Evolutionary conservation across 306 rosid species (phyloP), one percentile per base, ranked within the genome.

Genomic region (Vigna unguiculata): DNA sequence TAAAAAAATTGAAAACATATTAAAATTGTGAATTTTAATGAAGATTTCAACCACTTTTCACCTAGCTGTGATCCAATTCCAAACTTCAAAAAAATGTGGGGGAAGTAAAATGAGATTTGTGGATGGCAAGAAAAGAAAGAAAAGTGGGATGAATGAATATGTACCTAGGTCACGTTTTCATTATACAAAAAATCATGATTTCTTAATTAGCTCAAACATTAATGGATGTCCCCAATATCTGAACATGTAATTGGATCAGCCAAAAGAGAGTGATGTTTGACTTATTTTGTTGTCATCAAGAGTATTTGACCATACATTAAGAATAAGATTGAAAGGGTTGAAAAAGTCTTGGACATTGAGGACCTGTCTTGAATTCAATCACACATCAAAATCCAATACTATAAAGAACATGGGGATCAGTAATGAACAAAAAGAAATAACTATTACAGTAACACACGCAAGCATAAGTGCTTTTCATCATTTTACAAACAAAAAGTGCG

Each of bases 171-270:
- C 16, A 60, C 46, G 28, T 53, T 54, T 41, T 32, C 43, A 30
- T 30, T 70, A 14, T 41, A 45, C 25, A 22, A 5, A n/a, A 21
- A 15, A 57, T 45, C 12, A 22, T 34, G 25, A 46, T 66, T 47
- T 3, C 41, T 53, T 53, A 53, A 53, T 48, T 58, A 38, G 45
- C 17, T 40, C 53, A 30, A 59, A 67, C 77, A 74, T 66, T 49
- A 43, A 67, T 30, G 8, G 78, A 36, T 53, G 63, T 47, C 40
- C 64, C 74, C 71, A 71, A 53, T 2, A 74, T 75, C 74, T 61
- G 19, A 74, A 54, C 78, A 83, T 78, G 28, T 36, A 74, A 55
- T 66, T 64, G 71, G 84, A 74, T 80, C 71, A 17, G 58, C 69
- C 75, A 80, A 71, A 28, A 60, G 22, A 55, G 1, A 65, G 24